A percentile compares a stretch with the other conserved stretches of the same genome.
phyloP scores from a whole-genome alignment of 345 rosid species.

The Sisymbrium irio region DNA sequence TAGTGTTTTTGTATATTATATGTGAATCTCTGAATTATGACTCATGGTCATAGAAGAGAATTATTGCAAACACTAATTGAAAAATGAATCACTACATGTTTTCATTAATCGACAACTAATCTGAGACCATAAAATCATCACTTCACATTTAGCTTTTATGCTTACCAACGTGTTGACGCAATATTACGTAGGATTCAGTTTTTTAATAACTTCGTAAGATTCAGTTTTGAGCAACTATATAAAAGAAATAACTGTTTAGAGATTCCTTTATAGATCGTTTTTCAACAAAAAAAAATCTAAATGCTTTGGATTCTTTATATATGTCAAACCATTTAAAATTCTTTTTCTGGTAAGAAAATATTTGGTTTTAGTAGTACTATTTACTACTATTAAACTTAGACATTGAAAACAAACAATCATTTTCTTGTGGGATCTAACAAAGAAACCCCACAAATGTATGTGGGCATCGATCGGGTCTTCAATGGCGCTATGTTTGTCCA shows the following conservation, averaged over 20 bases:
- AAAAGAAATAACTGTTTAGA: neutral
- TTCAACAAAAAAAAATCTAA: neutral
- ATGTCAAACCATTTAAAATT: neutral
- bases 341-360: neutral
- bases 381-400: neutral
- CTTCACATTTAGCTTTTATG: conserved; percentile 16
- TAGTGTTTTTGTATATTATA: conserved; percentile 9
- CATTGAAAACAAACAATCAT: neutral
- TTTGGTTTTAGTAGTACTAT: neutral
- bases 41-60: conserved; percentile 18
- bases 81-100: conserved; percentile 5
- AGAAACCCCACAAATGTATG: neutral
- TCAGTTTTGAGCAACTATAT: neutral
- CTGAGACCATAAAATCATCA: neutral
- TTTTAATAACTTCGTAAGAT: neutral
- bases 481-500: neutral
- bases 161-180: conserved; percentile 4
- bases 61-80: conserved; percentile 31
- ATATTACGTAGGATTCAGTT: neutral
- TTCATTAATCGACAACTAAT: conserved; percentile 21
- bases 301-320: neutral
- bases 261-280: neutral
- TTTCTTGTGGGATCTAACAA: neutral
- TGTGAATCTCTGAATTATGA: conserved; percentile 24
- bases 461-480: neutral